Conservation (phyloP, 495 filamentous ascomycete species). For the Parathielavia appendiculata region DNA sequence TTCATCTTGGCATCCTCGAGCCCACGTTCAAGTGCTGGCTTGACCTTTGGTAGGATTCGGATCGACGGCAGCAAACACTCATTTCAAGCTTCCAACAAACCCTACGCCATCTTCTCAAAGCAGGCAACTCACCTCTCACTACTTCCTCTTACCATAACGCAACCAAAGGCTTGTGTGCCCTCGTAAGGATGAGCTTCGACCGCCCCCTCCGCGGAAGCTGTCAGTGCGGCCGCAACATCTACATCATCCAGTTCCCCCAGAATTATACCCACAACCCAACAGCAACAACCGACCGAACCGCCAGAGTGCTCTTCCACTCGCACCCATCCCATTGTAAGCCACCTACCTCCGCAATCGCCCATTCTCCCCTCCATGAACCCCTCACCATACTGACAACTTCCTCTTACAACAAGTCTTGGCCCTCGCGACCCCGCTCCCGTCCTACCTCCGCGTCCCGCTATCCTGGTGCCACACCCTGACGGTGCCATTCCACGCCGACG, state of each 20-base stretch:
- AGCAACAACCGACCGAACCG: slow-evolving; percentile 38
- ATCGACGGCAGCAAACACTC: not conserved
- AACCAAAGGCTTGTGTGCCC: not conserved
- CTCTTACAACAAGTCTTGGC: slow-evolving; percentile 48
- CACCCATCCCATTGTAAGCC: slow-evolving; percentile 58
- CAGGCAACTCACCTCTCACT: not conserved
- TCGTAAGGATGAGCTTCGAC: slow-evolving; percentile 39
- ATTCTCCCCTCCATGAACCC: not conserved
- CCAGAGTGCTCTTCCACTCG: slow-evolving; percentile 66
- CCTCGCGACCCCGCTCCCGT: slow-evolving; percentile 64
- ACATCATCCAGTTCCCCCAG: slow-evolving; percentile 63
- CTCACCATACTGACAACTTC: slow-evolving; percentile 3
- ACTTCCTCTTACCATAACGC: not conserved
- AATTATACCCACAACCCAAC: slow-evolving; percentile 20
- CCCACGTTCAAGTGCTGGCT: too few relatives aligned
- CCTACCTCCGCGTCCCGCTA: slow-evolving; percentile 77
- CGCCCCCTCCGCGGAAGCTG: slow-evolving; percentile 67
- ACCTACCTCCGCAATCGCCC: not conserved
- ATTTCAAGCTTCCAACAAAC: not conserved
- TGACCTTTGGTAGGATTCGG: too few relatives aligned
- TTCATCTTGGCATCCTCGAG: too few relatives aligned
- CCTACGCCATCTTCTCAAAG: too few relatives aligned
- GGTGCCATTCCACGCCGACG: slow-evolving; percentile 69
- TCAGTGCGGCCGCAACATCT: slow-evolving; percentile 79
- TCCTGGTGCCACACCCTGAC: slow-evolving; percentile 67